Evolutionary conservation across 352 stramenopile species (phyloP).

Genomic region (Sclerospora graminicola): DNA sequence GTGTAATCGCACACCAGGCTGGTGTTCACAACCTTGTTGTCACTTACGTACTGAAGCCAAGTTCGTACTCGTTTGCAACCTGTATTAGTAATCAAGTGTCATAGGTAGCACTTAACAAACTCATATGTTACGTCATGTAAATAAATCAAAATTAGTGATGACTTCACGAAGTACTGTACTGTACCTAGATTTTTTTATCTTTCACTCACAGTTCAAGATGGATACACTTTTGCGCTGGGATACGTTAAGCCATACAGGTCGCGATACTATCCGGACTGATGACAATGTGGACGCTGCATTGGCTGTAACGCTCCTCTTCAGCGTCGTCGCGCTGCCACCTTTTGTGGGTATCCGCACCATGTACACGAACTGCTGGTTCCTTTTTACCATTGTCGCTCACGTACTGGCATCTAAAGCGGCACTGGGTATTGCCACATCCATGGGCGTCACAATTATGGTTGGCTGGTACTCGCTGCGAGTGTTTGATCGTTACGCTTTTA

Average conservation of each 20-base stretch:
- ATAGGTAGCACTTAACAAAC: too few relatives aligned
- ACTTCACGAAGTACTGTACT: too few relatives aligned
- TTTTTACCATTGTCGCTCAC: constrained; percentile 49
- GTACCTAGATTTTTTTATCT: too few relatives aligned
- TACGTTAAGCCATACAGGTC: constrained; percentile 3
- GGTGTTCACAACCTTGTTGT: constrained; percentile 27
- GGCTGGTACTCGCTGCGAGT: constrained; percentile 77
- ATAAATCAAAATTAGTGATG: too few relatives aligned
- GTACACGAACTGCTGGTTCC: constrained; percentile 74
- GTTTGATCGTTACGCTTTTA: constrained; percentile 72
- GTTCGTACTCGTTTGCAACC: constrained; percentile 2
- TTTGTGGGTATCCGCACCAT: constrained; percentile 54
- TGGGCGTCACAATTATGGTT: constrained; percentile 81
- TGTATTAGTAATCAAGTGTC: too few relatives aligned
- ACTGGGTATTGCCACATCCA: constrained; percentile 64
- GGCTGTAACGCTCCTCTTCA: constrained; percentile 47
- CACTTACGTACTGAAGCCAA: constrained; percentile 14
- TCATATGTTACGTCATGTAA: too few relatives aligned
- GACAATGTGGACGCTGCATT: constrained; percentile 35
- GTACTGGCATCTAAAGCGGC: constrained; percentile 41
- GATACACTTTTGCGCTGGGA: constrained; percentile 18
- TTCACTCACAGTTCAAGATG: constrained; percentile 9
- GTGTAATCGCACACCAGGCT: constrained; percentile 15
- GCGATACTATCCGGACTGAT: constrained; percentile 5
- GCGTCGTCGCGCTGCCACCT: constrained; percentile 41